Percentiles rank a stretch among this genome's conserved stretches.
These are phyloP conservation scores for Dipteronia dyeriana DNA, from an alignment of 345 rosid species.

Conservation along the genomic window DNA sequence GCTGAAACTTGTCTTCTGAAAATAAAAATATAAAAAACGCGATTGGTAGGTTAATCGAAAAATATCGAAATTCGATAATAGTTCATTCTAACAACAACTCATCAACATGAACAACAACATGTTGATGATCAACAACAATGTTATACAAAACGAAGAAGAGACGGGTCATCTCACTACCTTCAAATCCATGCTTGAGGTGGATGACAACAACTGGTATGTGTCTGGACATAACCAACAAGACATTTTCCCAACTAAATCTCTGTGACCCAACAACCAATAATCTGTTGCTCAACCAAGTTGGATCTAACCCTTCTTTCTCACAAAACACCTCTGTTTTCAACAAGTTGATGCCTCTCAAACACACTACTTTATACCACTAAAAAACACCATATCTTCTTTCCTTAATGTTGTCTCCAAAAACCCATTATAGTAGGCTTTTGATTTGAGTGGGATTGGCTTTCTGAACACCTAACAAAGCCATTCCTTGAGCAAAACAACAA, in stretches of 20 bases:
- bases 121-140: conserved; percentile 7
- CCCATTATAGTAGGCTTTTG: conserved; percentile 49
- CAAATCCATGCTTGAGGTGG: conserved; percentile 57
- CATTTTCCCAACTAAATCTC: conserved; percentile 47
- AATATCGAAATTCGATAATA: too few species aligned
- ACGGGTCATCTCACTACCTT: conserved; percentile 43
- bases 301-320: conserved; percentile 60
- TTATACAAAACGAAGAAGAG: conserved; percentile 38
- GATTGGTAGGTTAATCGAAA: too few species aligned
- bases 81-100: too few species aligned
- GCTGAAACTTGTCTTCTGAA: too few species aligned
- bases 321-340: conserved; percentile 63
- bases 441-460: conserved; percentile 56
- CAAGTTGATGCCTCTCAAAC: conserved; percentile 63
- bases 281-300: conserved; percentile 44
- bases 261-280: conserved; percentile 41
- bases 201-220: conserved; percentile 45
- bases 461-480: conserved; percentile 49
- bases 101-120: conserved; percentile 15
- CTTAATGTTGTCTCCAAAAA: conserved; percentile 46
- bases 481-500: conserved; percentile 33
- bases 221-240: conserved; percentile 39
- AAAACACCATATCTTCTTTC: conserved; percentile 38
- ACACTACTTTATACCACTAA: conserved; percentile 49
- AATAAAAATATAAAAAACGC: too few species aligned